Conservation (phyloP, 352 stramenopile species). For the Paralagenidium karlingii region DNA sequence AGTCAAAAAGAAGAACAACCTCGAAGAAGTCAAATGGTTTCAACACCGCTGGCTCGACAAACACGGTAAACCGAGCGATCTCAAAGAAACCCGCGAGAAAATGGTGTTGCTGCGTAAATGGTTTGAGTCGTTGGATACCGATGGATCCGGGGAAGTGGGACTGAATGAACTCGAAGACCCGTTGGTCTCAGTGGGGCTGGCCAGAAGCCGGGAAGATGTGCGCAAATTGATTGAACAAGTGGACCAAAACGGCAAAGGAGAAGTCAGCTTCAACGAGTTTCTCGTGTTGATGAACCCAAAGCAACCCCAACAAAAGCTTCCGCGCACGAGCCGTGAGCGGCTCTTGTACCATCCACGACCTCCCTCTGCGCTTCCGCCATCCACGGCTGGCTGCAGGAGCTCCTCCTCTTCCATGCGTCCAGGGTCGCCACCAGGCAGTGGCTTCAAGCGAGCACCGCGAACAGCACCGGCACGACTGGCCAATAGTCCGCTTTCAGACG, state of each 20-base stretch:
- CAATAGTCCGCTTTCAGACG: no score
- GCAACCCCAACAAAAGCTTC: constrained; percentile 31
- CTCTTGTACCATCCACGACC: neutral
- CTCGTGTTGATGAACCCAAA: constrained; percentile 53
- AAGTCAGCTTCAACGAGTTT: constrained; percentile 69
- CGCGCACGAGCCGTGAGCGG: neutral
- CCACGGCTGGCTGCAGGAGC: no score
- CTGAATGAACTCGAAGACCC: constrained; percentile 77
- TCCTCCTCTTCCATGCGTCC: no score
- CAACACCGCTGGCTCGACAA: constrained; percentile 67
- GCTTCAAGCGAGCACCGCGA: no score
- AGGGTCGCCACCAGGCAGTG: no score
- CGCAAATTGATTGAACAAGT: constrained; percentile 58
- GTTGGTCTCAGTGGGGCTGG: constrained; percentile 79
- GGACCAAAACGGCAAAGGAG: constrained; percentile 40
- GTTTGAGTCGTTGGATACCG: constrained; percentile 82
- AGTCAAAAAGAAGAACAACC: no score
- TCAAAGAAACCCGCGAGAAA: constrained; percentile 59
- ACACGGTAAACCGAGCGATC: constrained; percentile 49
- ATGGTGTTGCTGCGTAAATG: constrained; percentile 57
- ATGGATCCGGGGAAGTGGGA: constrained; percentile 67
- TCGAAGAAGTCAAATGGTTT: constrained; percentile 60
- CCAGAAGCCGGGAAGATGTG: constrained; percentile 56
- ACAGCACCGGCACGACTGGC: no score
- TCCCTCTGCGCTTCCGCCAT: neutral